phyloP scores from a whole-genome alignment of 768 basidiomycete species.

The Tylopilus subfusipes region DNA sequence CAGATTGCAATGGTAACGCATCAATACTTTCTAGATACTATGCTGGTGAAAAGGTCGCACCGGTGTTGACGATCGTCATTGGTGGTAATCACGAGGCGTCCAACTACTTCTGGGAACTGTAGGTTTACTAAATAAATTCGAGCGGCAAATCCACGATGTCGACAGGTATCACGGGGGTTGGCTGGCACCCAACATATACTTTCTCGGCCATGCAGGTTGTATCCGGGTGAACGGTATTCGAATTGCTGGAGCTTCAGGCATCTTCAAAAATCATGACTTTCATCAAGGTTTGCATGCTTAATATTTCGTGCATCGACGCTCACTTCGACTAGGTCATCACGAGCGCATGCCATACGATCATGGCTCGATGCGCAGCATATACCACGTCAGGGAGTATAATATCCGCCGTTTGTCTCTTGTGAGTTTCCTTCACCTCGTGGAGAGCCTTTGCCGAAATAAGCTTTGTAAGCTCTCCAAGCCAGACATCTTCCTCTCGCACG shows the following conservation, averaged over 20 bases:
- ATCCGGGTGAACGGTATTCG: constrained; percentile 83
- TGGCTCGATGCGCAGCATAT: constrained; percentile 73
- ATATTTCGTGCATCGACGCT: neutral
- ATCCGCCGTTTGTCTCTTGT: constrained; percentile 76
- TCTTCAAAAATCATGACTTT: constrained; percentile 80
- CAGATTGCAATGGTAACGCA: neutral
- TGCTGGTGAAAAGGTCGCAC: constrained; percentile 74
- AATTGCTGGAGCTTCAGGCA: constrained; percentile 90
- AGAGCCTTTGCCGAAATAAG: neutral
- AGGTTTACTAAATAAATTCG: constrained; percentile 28
- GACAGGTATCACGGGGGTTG: constrained; percentile 92
- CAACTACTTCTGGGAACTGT: constrained; percentile 97
- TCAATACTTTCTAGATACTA: constrained; percentile 63
- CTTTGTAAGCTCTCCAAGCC: constrained; percentile 50
- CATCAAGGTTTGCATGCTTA: constrained; percentile 45
- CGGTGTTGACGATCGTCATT: constrained; percentile 87
- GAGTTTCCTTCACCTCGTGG: constrained; percentile 15
- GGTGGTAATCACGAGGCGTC: constrained; percentile 98
- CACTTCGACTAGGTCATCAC: constrained; percentile 54
- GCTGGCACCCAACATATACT: constrained; percentile 96
- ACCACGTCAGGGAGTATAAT: constrained; percentile 87
- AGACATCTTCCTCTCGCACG: constrained; percentile 88
- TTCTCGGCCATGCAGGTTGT: constrained; percentile 87
- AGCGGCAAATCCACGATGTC: constrained; percentile 6
- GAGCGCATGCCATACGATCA: constrained; percentile 82